Conservation (phyloP, 2,329 filamentous ascomycete genomes). For the Lecanoromycetidae sp. region DNA sequence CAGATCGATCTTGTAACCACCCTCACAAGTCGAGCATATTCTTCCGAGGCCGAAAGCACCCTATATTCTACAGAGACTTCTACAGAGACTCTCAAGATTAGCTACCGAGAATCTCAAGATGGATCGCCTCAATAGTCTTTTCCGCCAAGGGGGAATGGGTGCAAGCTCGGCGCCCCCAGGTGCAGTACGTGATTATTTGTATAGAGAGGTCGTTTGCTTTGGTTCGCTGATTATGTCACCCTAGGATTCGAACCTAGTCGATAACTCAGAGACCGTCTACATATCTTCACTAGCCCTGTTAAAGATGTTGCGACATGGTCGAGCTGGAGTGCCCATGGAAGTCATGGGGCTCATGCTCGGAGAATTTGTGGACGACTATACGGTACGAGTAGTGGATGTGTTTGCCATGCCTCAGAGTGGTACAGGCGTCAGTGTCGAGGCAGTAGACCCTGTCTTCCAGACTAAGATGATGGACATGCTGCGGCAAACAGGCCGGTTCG, state of each 20-base stretch:
- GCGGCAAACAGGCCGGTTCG: constrained; percentile 84
- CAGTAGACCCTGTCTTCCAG: constrained; percentile 96
- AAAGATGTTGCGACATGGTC: constrained; percentile 97
- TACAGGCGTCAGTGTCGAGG: constrained; percentile 95
- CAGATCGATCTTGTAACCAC: too few relatives aligned
- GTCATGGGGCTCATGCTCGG: constrained; percentile 99
- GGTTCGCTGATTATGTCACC: too few relatives aligned
- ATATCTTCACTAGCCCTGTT: constrained; percentile 93
- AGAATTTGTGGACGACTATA: constrained; percentile 98
- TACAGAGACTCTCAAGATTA: not conserved
- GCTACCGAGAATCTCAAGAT: not conserved
- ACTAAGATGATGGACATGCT: constrained; percentile 99
- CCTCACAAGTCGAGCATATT: not conserved
- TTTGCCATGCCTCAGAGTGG: constrained; percentile 99
- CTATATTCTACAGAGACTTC: too few relatives aligned
- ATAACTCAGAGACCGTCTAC: constrained; percentile 98
- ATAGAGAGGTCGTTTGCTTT: too few relatives aligned
- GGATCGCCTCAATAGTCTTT: constrained; percentile 15
- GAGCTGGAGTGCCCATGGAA: constrained; percentile 97
- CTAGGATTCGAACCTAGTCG: constrained; percentile 87
- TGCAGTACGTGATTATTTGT: constrained; percentile 48
- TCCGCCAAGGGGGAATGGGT: constrained; percentile 46
- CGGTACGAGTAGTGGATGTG: constrained; percentile 93
- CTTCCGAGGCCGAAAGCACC: too few relatives aligned
- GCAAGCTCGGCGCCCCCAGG: constrained; percentile 38